Percentiles rank a stretch among this genome's conserved stretches.
These are phyloP conservation scores for Maudiozyma saulgeensis DNA, from an alignment of 805 yeast species.

Conservation along the genomic window DNA sequence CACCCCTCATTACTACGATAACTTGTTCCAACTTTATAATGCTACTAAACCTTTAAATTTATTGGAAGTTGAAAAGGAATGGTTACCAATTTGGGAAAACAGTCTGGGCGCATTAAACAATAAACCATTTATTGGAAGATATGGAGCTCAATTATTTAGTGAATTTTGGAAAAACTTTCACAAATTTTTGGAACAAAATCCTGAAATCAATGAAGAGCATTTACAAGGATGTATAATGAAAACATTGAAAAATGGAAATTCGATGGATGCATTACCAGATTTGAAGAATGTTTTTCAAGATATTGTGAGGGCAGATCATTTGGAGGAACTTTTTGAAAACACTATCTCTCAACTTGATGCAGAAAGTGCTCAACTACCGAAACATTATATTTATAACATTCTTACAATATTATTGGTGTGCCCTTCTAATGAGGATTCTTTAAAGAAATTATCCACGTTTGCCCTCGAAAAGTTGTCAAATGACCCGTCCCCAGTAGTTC, in stretches of 20 bases:
- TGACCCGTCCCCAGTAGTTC: constrained; percentile 11
- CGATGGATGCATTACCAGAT: constrained; percentile 10
- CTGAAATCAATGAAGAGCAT: neutral
- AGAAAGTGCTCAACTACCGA: neutral
- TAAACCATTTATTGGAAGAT: constrained; percentile 25
- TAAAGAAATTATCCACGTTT: constrained; percentile 13
- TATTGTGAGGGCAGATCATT: constrained; percentile 9
- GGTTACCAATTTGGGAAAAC: constrained; percentile 24
- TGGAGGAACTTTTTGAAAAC: constrained; percentile 7
- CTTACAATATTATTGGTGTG: constrained; percentile 6
- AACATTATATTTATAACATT: constrained; percentile 8
- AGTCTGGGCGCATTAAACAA: constrained; percentile 21
- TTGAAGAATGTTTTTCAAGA: constrained; percentile 16
- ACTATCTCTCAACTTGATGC: constrained; percentile 4
- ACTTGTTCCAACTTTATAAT: constrained; percentile 16
- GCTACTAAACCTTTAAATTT: constrained; percentile 8
- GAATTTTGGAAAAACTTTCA: constrained; percentile 27
- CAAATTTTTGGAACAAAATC: constrained; percentile 10
- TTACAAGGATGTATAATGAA: constrained; percentile 8
- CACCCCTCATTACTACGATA: constrained; percentile 38
- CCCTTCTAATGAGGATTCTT: constrained; percentile 10
- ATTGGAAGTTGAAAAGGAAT: constrained; percentile 16
- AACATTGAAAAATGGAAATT: constrained; percentile 12
- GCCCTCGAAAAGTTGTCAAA: constrained; percentile 7
- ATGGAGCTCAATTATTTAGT: constrained; percentile 23